phyloP scores from a whole-genome alignment of 805 yeast species.

The Candida tammaniensis region DNA sequence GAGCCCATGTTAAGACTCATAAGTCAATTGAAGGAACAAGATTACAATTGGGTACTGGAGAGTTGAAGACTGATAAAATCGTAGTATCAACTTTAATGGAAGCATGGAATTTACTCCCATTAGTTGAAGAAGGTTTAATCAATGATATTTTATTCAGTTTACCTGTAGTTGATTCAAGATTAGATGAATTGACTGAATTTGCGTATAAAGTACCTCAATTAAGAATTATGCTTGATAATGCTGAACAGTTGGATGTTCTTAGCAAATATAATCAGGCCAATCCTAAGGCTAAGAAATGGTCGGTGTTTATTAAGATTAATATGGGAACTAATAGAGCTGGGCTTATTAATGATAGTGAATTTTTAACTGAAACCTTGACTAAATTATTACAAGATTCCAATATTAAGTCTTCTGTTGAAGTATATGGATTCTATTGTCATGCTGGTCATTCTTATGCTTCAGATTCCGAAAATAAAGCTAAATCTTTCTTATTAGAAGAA shows the following conservation, averaged over 20 bases:
- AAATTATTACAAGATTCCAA: constrained; percentile 23
- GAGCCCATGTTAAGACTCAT: constrained; percentile 78
- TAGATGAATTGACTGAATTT: constrained; percentile 47
- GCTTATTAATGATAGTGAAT: constrained; percentile 24
- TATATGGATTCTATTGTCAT: constrained; percentile 75
- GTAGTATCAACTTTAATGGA: constrained; percentile 71
- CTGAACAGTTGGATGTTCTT: constrained; percentile 52
- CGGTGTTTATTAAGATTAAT: constrained; percentile 64
- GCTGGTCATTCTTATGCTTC: constrained; percentile 74
- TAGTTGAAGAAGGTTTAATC: constrained; percentile 37
- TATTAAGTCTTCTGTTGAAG: constrained; percentile 30
- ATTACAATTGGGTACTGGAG: constrained; percentile 45
- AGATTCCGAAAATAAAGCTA: constrained; percentile 44
- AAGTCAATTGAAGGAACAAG: constrained; percentile 60
- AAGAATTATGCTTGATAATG: constrained; percentile 60
- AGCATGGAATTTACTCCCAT: constrained; percentile 51
- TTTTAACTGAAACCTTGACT: constrained; percentile 34
- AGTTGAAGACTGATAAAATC: constrained; percentile 43
- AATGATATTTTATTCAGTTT: constrained; percentile 37
- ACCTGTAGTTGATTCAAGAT: constrained; percentile 44
- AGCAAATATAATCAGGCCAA: constrained; percentile 28
- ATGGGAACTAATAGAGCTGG: constrained; percentile 78
- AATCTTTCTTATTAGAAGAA: constrained; percentile 50
- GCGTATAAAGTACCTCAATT: constrained; percentile 41
- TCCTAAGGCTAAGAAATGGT: constrained; percentile 45